Evolutionary conservation across 164 flowering plant species (phyloP).

Genomic region (Magnolia kwangsiensis): DNA sequence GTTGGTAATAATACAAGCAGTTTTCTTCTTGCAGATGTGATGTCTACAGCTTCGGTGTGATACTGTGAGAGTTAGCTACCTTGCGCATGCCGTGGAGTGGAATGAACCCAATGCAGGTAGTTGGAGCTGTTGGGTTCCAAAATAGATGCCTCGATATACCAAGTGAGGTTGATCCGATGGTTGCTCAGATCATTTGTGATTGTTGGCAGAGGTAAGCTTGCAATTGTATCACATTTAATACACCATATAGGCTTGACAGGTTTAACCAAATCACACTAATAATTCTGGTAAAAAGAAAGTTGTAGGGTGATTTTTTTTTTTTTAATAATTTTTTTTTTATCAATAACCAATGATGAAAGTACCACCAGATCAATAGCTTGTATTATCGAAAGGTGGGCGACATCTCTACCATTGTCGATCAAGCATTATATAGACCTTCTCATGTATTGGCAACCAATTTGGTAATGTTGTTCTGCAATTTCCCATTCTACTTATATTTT

Average conservation of each 20-base stretch:
- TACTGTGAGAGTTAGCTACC: constrained; percentile 89
- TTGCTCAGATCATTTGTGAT: constrained; percentile 72
- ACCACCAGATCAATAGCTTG: too few relatives aligned
- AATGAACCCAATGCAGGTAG: constrained; percentile 97
- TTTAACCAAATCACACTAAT: too few relatives aligned
- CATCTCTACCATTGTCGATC: too few relatives aligned
- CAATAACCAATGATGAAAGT: too few relatives aligned
- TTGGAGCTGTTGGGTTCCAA: constrained; percentile 98
- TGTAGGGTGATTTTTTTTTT: not conserved
- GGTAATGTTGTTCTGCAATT: too few relatives aligned
- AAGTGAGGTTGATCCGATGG: constrained; percentile 61
- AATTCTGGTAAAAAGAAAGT: not conserved
- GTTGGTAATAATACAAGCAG: not conserved
- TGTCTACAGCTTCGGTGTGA: constrained; percentile 93
- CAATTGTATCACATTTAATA: not conserved
- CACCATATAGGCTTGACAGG: not conserved
- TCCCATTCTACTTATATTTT: too few relatives aligned
- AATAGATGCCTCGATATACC: constrained; percentile 86
- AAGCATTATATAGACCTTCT: too few relatives aligned
- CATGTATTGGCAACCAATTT: too few relatives aligned
- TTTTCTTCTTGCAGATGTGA: constrained; percentile 63
- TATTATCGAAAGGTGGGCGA: too few relatives aligned
- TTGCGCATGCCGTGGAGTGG: constrained; percentile 82
- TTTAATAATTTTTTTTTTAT: too few relatives aligned
- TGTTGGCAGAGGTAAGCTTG: constrained; percentile 79